Evolutionary conservation across 352 stramenopile genomes (phyloP), one percentile per base, ranked within the genome.

Genomic region (Phytophthora pistaciae): DNA sequence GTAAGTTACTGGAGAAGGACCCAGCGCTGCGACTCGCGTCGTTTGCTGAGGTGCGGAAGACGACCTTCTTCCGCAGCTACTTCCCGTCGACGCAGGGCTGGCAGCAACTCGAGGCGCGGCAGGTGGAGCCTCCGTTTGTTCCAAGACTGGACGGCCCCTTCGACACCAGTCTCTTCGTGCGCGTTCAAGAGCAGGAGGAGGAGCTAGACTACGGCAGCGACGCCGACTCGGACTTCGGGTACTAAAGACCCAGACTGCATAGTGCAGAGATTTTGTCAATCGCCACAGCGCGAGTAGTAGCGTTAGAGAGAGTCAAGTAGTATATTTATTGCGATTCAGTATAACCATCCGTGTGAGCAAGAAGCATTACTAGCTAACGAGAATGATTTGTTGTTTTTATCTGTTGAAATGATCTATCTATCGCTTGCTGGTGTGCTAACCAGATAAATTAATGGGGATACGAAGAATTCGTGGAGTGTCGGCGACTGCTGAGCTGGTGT

Each of bases 111-210:
- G 69, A 81, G 55, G 23, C 46, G 16, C 77, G 76, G 46, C 64
- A 90, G 50, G 48, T 75, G 27, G 48, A 73, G 3, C 68, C 83
- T 57, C 87, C 87, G 10, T 94, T 94, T 49, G 72, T 91, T 25
- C 87, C 87, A 3, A 67, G 81, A 70, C 71, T 94, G 40, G 72
- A 84, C 40, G 79, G 83, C 3, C 68, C 66, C 16, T 89, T 91
- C 56, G 87, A 94, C 64, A 92, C 82, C 18, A 90, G 81, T 56
- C 74, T 91, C 13, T 94, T 94, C 31, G 77, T 79, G 11, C 72
- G 68, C 60, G 60, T 79, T 21, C 63, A 77, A 10, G 84, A 85
- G 18, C 83, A 85, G 18, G 78, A 79, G 7, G 71, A 79, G 29
- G 75, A 82, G 16, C 68, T 83, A 44, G 70, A 75, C 11, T 72